These are phyloP conservation scores for Hylodesmum podocarpum DNA, from an alignment of 306 rosid species.

Conservation along the genomic window DNA sequence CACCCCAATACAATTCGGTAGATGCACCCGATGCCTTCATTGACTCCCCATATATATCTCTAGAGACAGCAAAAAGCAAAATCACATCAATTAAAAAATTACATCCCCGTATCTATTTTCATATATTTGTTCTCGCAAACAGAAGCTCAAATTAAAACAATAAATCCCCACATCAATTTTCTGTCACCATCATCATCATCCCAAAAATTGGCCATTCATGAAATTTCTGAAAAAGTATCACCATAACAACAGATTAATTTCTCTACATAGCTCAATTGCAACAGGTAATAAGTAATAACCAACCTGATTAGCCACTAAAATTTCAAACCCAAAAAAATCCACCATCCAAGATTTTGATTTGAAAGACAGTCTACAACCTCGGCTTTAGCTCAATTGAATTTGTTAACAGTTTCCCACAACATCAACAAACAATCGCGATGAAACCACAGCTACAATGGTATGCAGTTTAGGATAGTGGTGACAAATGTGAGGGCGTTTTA, in stretches of 20 bases:
- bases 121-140: not conserved
- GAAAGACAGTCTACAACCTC: not conserved
- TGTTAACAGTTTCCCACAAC: not conserved
- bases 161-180: not conserved
- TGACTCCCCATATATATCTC: too few species aligned
- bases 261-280: not conserved
- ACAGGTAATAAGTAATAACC: not conserved
- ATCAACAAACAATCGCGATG: too few species aligned
- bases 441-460: not conserved
- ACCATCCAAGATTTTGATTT: not conserved
- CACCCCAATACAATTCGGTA: too few species aligned
- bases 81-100: too few species aligned
- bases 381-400: too few species aligned
- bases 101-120: not conserved
- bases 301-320: not conserved
- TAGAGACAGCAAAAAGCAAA: too few species aligned
- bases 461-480: not conserved
- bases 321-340: not conserved
- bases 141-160: too few species aligned
- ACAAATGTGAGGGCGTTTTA: too few species aligned
- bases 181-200: slow-evolving; percentile 5
- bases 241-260: not conserved
- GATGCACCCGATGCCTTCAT: too few species aligned
- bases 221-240: not conserved
- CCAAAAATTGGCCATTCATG: not conserved